A percentile compares a stretch with the other conserved stretches of the same genome.
These are phyloP conservation scores for Arthrobotrys sinensis DNA, from an alignment of 2,329 filamentous ascomycete species.

Conservation along the genomic window DNA sequence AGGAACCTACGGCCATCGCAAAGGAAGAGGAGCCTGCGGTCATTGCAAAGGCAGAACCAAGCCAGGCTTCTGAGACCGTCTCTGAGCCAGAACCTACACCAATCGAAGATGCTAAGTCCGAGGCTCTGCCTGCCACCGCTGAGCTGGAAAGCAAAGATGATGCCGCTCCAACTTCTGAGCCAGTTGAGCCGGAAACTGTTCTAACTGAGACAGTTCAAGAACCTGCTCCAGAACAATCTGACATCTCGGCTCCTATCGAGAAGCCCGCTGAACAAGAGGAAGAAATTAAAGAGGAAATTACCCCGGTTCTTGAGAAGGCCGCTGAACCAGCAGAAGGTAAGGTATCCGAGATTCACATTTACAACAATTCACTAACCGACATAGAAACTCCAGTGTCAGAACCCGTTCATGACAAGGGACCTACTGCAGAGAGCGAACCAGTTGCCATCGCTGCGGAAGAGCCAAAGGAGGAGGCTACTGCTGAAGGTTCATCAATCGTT, in stretches of 20 bases:
- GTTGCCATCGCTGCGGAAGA: not conserved
- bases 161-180: constrained; percentile 8
- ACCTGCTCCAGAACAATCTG: constrained; percentile 22
- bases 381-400: constrained; percentile 18
- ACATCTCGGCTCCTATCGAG: constrained; percentile 11
- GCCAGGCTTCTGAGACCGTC: not conserved
- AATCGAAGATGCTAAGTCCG: not conserved
- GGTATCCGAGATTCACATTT: not conserved
- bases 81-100: not conserved
- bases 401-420: constrained; percentile 2
- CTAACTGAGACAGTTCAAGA: constrained; percentile 25
- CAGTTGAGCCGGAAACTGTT: constrained; percentile 19
- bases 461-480: constrained; percentile 10
- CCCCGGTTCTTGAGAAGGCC: not conserved
- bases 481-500: not conserved
- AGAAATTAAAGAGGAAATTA: constrained; percentile 5
- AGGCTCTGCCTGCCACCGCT: not conserved
- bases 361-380: not conserved
- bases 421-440: constrained; percentile 6
- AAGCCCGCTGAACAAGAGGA: not conserved
- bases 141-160: constrained; percentile 24
- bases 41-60: constrained; percentile 12
- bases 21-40: constrained; percentile 9
- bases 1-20: no score
- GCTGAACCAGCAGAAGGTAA: constrained; percentile 18